A percentile compares a stretch with the other conserved stretches of the same genome.
These are phyloP conservation scores for Orbilia oligospora DNA, from an alignment of 2,329 filamentous ascomycete genomes.

Conservation along the genomic window DNA sequence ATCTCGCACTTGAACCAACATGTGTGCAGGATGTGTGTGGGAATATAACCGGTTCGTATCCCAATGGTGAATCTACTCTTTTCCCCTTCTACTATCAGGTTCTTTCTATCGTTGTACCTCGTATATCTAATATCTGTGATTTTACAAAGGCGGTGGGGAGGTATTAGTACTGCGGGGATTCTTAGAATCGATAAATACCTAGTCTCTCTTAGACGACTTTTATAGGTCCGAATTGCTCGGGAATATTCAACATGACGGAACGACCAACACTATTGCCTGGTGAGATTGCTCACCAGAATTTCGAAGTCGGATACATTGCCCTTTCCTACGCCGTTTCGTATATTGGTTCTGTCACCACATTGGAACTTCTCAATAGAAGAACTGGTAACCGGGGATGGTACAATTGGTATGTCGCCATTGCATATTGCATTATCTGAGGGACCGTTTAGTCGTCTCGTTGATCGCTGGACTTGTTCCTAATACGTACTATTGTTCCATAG, in stretches of 20 bases:
- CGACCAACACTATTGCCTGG: slow-evolving; percentile 38
- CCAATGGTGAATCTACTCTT: slow-evolving; percentile 4
- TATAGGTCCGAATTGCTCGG: background rate
- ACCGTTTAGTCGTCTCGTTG: background rate
- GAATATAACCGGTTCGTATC: slow-evolving; percentile 51
- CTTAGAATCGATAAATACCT: background rate
- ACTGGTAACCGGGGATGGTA: slow-evolving; percentile 78
- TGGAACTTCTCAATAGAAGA: slow-evolving; percentile 84
- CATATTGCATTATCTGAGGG: slow-evolving; percentile 9
- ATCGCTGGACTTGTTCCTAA: slow-evolving; percentile 15
- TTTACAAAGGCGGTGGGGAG: slow-evolving; percentile 14
- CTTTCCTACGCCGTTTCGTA: slow-evolving; percentile 80
- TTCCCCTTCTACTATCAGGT: slow-evolving; percentile 27
- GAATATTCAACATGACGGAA: slow-evolving; percentile 21
- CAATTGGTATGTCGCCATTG: slow-evolving; percentile 75
- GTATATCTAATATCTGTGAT: background rate
- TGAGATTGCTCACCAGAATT: slow-evolving; percentile 56
- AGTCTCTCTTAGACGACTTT: background rate
- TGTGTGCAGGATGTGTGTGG: slow-evolving; percentile 6
- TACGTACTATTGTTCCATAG: slow-evolving; percentile 66
- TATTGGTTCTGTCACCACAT: slow-evolving; percentile 81
- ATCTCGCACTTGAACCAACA: slow-evolving; percentile 8
- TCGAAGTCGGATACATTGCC: slow-evolving; percentile 75
- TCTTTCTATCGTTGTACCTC: slow-evolving; percentile 21
- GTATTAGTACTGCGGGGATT: background rate